Evolutionary conservation across 768 basidiomycete genomes (phyloP).

Genomic region (Hortiboletus campestris): DNA sequence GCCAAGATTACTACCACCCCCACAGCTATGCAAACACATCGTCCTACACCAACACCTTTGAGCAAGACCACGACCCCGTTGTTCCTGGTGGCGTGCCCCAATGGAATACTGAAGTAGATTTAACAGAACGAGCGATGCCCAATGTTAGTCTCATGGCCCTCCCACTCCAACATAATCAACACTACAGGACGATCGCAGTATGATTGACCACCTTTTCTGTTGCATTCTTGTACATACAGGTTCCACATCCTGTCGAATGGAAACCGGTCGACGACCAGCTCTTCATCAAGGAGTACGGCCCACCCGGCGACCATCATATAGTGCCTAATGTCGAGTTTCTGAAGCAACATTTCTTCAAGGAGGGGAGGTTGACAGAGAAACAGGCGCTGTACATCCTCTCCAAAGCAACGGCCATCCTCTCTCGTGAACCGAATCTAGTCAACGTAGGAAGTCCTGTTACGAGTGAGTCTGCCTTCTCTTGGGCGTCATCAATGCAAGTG

Average conservation of each 20-base stretch:
- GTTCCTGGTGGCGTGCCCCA: slow-evolving; percentile 24
- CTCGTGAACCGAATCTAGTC: slow-evolving; percentile 81
- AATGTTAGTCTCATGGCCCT: slow-evolving; percentile 30
- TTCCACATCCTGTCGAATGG: slow-evolving; percentile 61
- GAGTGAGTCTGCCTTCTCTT: slow-evolving; percentile 49
- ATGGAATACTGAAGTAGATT: slow-evolving; percentile 26
- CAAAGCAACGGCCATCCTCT: slow-evolving; percentile 62
- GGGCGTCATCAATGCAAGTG: slow-evolving; percentile 2
- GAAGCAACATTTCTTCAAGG: slow-evolving; percentile 85
- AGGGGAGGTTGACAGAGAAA: slow-evolving; percentile 78
- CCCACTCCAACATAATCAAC: slow-evolving; percentile 9
- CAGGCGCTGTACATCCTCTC: slow-evolving; percentile 85
- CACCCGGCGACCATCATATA: slow-evolving; percentile 33
- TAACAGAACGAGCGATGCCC: slow-evolving; percentile 31
- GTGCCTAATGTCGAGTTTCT: slow-evolving; percentile 78
- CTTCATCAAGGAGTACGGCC: slow-evolving; percentile 51
- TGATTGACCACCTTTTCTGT: slow-evolving; percentile 26
- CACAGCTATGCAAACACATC: slow-evolving; percentile 15
- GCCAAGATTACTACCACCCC: slow-evolving; percentile 23
- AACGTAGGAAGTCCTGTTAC: slow-evolving; percentile 87
- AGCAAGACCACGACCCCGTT: slow-evolving; percentile 33
- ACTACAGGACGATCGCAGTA: slow-evolving; percentile 21
- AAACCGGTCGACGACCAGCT: slow-evolving; percentile 75
- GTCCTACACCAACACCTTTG: slow-evolving; percentile 6
- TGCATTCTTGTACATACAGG: slow-evolving; percentile 41